Base-by-base conservation (phyloP, 225 moss, liverwort and hornwort genomes). In the Pseudoscleropodium purum region DNA sequence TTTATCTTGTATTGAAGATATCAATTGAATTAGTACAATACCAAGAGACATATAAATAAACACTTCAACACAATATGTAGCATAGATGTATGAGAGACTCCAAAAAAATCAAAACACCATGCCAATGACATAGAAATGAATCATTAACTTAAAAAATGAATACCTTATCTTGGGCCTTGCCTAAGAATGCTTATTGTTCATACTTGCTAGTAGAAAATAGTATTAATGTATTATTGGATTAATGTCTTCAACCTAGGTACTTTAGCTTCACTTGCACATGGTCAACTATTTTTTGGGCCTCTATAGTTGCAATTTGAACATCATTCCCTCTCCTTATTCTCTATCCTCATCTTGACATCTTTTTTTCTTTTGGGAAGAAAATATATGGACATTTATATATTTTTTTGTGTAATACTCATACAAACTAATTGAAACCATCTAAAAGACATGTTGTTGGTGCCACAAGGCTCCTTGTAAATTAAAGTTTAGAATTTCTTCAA, bases 281-380 rank as follows among this genome's bases (percentile, higher is more conserved):
- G 30, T 10, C 73, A 73, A 16, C 18, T 17, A 17, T 29, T 73
- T 73, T 43, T 16, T 9, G 11, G 18, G 12, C 19, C 18, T 31
- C 11, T 0, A 34, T 1, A 13, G 2, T 0, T 31, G 2, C 21
- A 21, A 33, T 52, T 23, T 21, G 5, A 76, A 7, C 34, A 76
- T 21, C 29, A 29, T 29, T 62, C 5, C 1, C 1, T 34, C 6
- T 33, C 7, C 2, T 47, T 29, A 10, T 51, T 34, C 11, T 12
- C 0, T 31, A 1, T 18, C 5, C 1, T 51, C 2, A 56, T 5
- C 5, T 33, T 10, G 4, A 23, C 14, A 11, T 77, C 3, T 77
- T 52, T 52, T 52, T 12, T 1, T 2, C 0, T 24, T 9, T 36
- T 77, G 1, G 2, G 13, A 52, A 36, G 3, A 34, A 51, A 51